These are phyloP conservation scores for Suillus clintonianus DNA, from an alignment of 768 basidiomycete species.

Conservation along the genomic window DNA sequence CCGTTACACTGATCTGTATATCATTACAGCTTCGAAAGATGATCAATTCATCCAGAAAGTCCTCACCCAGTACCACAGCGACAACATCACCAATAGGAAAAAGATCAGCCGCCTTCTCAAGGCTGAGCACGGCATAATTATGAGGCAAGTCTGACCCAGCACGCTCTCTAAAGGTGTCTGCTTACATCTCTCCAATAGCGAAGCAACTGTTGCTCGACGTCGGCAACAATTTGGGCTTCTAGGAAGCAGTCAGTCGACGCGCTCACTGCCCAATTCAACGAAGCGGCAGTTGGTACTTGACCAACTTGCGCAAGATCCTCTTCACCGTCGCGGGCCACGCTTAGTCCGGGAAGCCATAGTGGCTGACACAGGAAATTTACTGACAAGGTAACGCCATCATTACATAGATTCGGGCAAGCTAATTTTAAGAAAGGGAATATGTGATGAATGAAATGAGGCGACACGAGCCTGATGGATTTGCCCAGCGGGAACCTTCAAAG, in stretches of 20 bases:
- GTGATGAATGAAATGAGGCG: slow-evolving; percentile 20
- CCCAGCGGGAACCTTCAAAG: slow-evolving; percentile 22
- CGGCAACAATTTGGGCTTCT: slow-evolving; percentile 24
- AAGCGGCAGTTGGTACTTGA: slow-evolving; percentile 23
- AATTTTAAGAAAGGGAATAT: slow-evolving; percentile 8
- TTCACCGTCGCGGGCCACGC: slow-evolving; percentile 17
- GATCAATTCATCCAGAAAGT: slow-evolving; percentile 15
- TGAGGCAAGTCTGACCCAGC: slow-evolving; percentile 24
- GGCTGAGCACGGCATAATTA: slow-evolving; percentile 26
- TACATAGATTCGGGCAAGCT: background rate
- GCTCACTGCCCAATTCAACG: slow-evolving; percentile 13
- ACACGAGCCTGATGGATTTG: slow-evolving; percentile 27
- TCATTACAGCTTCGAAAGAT: slow-evolving; percentile 15
- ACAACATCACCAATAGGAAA: slow-evolving; percentile 21
- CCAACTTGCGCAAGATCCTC: slow-evolving; percentile 22
- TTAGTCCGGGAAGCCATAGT: slow-evolving; percentile 23
- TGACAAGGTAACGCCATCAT: slow-evolving; percentile 8
- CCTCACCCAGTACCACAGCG: slow-evolving; percentile 22
- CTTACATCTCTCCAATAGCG: slow-evolving; percentile 14
- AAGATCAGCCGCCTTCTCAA: slow-evolving; percentile 22
- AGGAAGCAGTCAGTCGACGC: slow-evolving; percentile 30
- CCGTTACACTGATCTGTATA: background rate
- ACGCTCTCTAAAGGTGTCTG: background rate
- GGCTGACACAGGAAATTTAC: slow-evolving; percentile 14
- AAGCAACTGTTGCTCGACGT: slow-evolving; percentile 27